Evolutionary conservation across 2,329 filamentous ascomycete genomes (phyloP), one percentile per base, ranked within the genome.

Genomic region (Arthroderma sp.): DNA sequence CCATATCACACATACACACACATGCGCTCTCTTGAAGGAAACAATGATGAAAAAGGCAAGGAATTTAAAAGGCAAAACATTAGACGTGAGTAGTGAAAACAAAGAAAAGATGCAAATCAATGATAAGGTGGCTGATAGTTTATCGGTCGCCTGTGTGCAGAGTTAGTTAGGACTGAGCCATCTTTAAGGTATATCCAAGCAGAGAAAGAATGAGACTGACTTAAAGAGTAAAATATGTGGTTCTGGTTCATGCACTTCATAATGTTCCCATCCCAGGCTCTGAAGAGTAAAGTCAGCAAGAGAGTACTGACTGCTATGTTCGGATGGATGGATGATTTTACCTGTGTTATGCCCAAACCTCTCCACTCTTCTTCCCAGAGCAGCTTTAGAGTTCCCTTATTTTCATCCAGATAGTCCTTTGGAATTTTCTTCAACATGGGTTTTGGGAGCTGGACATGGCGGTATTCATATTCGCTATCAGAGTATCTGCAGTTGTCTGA

Each of bases 331-430:
- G 38, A 29, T 43, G 11, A 32, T 22, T 31, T 40, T 69, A 94
- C 87, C 80, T 94, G 89, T 53, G 91, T 98, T 62, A 98, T 98
- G 42, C 91, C 91, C 59, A 98, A 75, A 32, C 83, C 87, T 66
- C 91, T 81, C 91, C 91, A 98, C 69, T 98, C 91, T 53, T 96
- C 89, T 65, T 98, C 91, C 88, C 89, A 95, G 49, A 98, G 70
- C 54, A 98, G 71, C 71, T 96, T 98, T 65, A 98, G 69, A 4
- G 89, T 96, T 50, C 91, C 91, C 66, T 94, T 86, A 43, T 78
- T 71, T 42, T 80, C 75, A 64, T 95, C 88, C 60, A 94, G 89
- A 66, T 94, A 94, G 52, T 95, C 89, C 62, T 88, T 82, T 15
- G 91, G 91, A 55, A 98, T 96, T 36, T 78, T 83, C 68, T 96